Evolutionary conservation across 805 yeast genomes (phyloP).

Genomic region (Saccharomycopsis javanensis): DNA sequence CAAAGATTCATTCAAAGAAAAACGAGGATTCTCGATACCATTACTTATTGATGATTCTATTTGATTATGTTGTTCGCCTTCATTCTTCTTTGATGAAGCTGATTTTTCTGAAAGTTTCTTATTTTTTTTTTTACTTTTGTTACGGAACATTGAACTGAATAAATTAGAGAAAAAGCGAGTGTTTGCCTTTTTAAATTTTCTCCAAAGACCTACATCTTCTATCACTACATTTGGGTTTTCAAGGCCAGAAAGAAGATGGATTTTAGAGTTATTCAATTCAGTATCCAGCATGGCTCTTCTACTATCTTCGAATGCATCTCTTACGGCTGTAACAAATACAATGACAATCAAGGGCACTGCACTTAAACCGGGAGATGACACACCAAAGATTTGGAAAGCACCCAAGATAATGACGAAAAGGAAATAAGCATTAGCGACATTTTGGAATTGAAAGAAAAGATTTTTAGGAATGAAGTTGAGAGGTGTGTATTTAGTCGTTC

Average conservation of each 20-base stretch:
- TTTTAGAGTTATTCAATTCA: slow-evolving; percentile 58
- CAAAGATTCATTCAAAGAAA: slow-evolving; percentile 7
- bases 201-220: slow-evolving; percentile 53
- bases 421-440: slow-evolving; percentile 54
- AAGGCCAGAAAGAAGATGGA: slow-evolving; percentile 46
- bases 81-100: slow-evolving; percentile 9
- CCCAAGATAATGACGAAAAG: slow-evolving; percentile 46
- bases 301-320: slow-evolving; percentile 73
- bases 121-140: slow-evolving; percentile 1
- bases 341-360: slow-evolving; percentile 78
- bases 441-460: slow-evolving; percentile 42
- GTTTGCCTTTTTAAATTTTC: slow-evolving; percentile 53
- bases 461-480: slow-evolving; percentile 43
- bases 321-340: slow-evolving; percentile 61
- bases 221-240: slow-evolving; percentile 47
- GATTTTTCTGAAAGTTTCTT: slow-evolving; percentile 21
- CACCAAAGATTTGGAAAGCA: slow-evolving; percentile 64
- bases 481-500: slow-evolving; percentile 57
- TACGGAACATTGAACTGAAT: slow-evolving; percentile 11
- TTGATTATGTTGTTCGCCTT: too few species aligned
- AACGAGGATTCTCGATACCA: neutral
- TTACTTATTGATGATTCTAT: slow-evolving; percentile 3
- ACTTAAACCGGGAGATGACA: slow-evolving; percentile 58
- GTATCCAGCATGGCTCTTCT: slow-evolving; percentile 53
- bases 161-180: slow-evolving; percentile 26